Conservation (phyloP, 2,329 filamentous ascomycete species). For the Amylocarpus encephaloides region DNA sequence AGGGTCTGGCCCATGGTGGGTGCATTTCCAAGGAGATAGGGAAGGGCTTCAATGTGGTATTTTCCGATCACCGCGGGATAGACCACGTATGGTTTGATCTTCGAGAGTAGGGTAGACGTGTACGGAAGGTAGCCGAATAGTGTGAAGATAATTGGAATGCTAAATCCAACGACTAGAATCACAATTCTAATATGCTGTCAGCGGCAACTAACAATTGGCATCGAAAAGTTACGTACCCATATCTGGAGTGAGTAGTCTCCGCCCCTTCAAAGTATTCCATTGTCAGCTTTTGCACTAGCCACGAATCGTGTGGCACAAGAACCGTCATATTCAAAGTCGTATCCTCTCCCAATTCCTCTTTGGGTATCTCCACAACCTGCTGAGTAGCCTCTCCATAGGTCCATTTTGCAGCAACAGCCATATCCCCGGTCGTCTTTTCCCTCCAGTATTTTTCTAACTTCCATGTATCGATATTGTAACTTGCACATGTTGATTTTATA, state of each 20-base stretch:
- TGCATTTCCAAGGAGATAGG: slow-evolving; percentile 32
- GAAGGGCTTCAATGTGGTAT: slow-evolving; percentile 31
- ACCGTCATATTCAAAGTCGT: no score
- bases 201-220: background rate
- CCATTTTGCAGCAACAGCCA: no score
- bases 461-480: slow-evolving; percentile 13
- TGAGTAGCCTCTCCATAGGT: no score
- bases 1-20: slow-evolving; percentile 30
- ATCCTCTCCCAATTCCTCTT: no score
- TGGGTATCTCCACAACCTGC: no score
- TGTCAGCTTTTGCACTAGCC: no score
- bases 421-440: no score
- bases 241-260: no score
- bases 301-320: no score
- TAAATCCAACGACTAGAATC: slow-evolving; percentile 25
- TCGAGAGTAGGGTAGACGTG: slow-evolving; percentile 20
- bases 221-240: background rate
- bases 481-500: slow-evolving; percentile 23
- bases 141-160: slow-evolving; percentile 25
- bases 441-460: slow-evolving; percentile 27
- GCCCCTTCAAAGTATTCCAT: no score
- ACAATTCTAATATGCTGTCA: background rate
- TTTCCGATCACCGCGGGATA: slow-evolving; percentile 31
- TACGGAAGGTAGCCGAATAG: slow-evolving; percentile 24
- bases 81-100: slow-evolving; percentile 30